Conservation (phyloP, 495 filamentous ascomycete species). For the Lepraria neglecta region DNA sequence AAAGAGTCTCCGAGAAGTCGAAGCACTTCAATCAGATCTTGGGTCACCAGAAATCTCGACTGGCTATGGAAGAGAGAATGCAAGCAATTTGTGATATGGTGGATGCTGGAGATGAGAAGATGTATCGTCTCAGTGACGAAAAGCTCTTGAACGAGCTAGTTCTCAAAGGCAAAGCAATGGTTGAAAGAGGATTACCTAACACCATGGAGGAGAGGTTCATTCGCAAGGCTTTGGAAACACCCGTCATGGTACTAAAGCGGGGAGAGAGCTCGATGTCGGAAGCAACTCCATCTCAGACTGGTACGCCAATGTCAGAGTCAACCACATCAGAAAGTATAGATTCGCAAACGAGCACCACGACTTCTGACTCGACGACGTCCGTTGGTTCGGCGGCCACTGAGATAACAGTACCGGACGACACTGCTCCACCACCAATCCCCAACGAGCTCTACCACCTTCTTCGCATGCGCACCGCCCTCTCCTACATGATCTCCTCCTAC, state of each 20-base stretch:
- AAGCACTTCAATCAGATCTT: constrained; percentile 54
- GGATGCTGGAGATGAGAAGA: constrained; percentile 70
- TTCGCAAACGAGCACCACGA: constrained; percentile 35
- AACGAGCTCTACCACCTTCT: constrained; percentile 55
- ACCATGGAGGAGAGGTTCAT: constrained; percentile 88
- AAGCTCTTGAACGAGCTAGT: constrained; percentile 65
- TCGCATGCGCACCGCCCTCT: constrained; percentile 64
- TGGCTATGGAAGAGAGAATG: constrained; percentile 47
- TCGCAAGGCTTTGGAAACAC: constrained; percentile 63
- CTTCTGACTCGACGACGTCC: constrained; percentile 37
- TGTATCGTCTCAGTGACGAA: constrained; percentile 67
- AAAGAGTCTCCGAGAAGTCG: constrained; percentile 51
- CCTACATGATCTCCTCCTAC: constrained; percentile 73
- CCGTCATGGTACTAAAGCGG: constrained; percentile 57
- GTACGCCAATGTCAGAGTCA: constrained; percentile 34
- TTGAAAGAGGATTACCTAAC: constrained; percentile 55
- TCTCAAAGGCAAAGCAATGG: constrained; percentile 66
- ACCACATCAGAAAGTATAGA: constrained; percentile 37
- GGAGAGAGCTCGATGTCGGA: constrained; percentile 33
- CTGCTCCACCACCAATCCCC: constrained; percentile 29
- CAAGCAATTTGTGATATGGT: constrained; percentile 67
- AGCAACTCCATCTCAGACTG: constrained; percentile 21
- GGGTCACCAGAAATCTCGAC: constrained; percentile 41
- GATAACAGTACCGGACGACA: constrained; percentile 30
- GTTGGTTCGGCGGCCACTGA: constrained; percentile 33